Evolutionary conservation across 2,329 filamentous ascomycete genomes (phyloP), one percentile per base, ranked within the genome.

Genomic region (Cladosporium sp.): DNA sequence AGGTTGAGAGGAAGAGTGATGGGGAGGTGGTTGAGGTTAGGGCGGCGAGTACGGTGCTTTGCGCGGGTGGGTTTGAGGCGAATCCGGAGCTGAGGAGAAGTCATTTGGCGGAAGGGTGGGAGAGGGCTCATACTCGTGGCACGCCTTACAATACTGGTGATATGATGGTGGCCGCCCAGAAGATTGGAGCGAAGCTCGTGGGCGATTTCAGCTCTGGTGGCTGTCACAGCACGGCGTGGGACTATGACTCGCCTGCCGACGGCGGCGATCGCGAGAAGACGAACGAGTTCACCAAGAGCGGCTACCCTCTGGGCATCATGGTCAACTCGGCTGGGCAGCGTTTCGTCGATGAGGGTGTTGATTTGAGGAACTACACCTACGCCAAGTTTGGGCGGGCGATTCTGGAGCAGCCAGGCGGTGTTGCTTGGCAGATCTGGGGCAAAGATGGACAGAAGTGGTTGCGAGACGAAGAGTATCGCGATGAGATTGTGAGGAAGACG

Each of bases 231-330:
- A 82, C 83, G 0, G 81, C 81, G 4, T 88, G 86, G 86, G 86
- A 89, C 65, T 84, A 83, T 1, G 80, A 87, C 65, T 80, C 85
- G 0, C 77, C 81, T 0, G 69, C 78, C 0, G 68, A 83, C 61
- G 73, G 74, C 0, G 86, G 86, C 3, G 81, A 88, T 63, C 77
- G 83, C 1, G 72, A 72, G n/a, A 72, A 83, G 2, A 85, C 85
- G 3, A 88, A 89, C 65, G 81, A 88, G 68, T 87, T 81, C 66
- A 89, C 86, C 6, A 89, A 89, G 66, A 86, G 82, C 0, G 86
- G 86, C 1, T 88, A 88, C 63, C 85, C 86, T 0, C 74, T 88
- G 0, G 86, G 86, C 0, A 63, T 88, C 12, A 88, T 87, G 81
- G 59, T 88, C 15, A 88, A 89, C 64, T 69, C 70, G 0, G 66